Base-by-base conservation (phyloP, 805 yeast species). In the Hanseniaspora hatyaiensis region DNA sequence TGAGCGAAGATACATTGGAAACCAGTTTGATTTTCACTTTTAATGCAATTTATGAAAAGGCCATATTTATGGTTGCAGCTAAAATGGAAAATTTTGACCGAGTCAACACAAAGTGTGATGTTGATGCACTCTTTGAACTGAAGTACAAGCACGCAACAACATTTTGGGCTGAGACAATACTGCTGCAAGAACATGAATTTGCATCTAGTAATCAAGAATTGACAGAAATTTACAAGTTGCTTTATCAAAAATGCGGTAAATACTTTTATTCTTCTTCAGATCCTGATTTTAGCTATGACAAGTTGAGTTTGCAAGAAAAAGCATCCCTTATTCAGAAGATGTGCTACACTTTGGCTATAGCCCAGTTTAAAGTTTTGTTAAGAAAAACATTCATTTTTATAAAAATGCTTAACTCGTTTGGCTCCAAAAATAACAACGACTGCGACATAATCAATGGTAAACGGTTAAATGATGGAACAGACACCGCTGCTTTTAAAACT, bases 361-460 rank as follows among this genome's bases (percentile, higher is more conserved):
- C 49, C 34, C 56, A 55, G 34, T 30, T 60, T 13, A 50, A 57
- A 15, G 63, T 60, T 2, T 55, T 60, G 1, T 40, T 59, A 33
- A 55, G 64, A 42, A 59, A 64, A 37, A 63, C 60, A 43, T 38
- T 60, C 41, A 59, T 62, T 6, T 62, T 67, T 50, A 40, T 64
- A 19, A 57, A 55, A 36, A 59, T 58, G n/a, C 51, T 68, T 38
- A 59, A 59, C 36, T 53, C 55, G 6, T 51, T 62, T 6, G 51
- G 64, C 28, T 56, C 58, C 29, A 54, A 58, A 13, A 47, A 55
- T 18, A 61, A 57, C 5, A 56, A 56, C 1, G 57, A 57, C 3
- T 47, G 53, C 18, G 52, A 61, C 3, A 31, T 57, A 6, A 44
- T 64, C 6, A 54, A 59, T 19, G 34, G 26, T 4, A 24, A 31